Evolutionary conservation across 768 basidiomycete species (phyloP), one percentile per base, ranked within the genome.

Genomic region (Kwoniella botswanensis): DNA sequence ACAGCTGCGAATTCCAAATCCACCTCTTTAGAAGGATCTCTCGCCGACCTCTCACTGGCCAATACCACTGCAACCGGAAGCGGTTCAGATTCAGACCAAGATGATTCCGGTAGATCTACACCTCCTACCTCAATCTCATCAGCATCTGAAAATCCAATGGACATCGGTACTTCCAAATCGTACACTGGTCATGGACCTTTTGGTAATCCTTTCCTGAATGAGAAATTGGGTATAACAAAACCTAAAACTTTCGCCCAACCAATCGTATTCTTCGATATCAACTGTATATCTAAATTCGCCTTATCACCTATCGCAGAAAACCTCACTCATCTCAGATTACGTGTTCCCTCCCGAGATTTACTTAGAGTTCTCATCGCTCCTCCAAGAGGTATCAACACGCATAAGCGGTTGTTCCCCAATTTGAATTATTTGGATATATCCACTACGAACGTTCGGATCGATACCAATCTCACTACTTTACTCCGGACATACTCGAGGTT

Each of bases 381-480:
- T 3, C 73, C 71, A 11, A 61, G 68, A 50, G 70, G 71, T 11
- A 61, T 26, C 43, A 67, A 55, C 21, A 26, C 57, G 3, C 42
- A 22, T 11, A 46, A 18, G 2, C 29, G 44, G 22, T 73, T 87
- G 4, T 87, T 87, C 70, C 89, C 87, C 1, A 79, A 74, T 57
- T 81, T 93, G 35, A 84, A 85, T 46, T 87, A 89, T 43, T 87
- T 96, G 41, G 94, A 98, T 79, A 81, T 96, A 13, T 91, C 92
- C 0, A 85, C 85, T 11, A 92, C 92, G 0, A 90, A 89, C 73
- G 71, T 84, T 1, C 76, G 84, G 21, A 71, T 82, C 29, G 80
- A 84, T 60, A 75, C 73, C 13, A 70, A 71, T 21, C 62, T 84
- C 0, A 63, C 77, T 1, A 84, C 84, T 56, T 80, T 94, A 10